Evolutionary conservation across 192 early-diverging fungal species (phyloP).

Genomic region (Obelidium mucronatum): DNA sequence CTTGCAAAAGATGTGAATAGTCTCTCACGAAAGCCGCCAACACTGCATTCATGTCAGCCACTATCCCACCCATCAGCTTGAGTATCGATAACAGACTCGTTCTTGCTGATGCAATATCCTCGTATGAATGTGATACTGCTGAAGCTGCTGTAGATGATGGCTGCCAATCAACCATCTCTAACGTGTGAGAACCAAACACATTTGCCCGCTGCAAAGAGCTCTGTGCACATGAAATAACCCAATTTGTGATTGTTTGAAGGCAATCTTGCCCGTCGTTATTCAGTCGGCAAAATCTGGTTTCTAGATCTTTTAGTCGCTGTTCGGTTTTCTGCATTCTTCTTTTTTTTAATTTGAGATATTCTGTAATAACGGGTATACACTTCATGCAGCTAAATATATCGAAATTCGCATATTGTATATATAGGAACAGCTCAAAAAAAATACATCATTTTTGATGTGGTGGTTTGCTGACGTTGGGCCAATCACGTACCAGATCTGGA

Average conservation of each 20-base stretch:
- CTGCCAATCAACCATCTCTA: background rate
- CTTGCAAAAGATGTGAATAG: background rate
- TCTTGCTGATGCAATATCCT: background rate
- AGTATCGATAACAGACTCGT: background rate
- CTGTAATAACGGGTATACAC: no score
- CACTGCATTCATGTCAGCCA: conserved; percentile 1
- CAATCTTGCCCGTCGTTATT: background rate
- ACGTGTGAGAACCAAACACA: background rate
- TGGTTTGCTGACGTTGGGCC: no score
- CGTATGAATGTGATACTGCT: no score
- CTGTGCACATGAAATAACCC: background rate
- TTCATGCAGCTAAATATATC: no score
- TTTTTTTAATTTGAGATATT: no score
- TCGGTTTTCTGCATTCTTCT: conserved; percentile 1
- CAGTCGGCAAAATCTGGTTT: conserved; percentile 1
- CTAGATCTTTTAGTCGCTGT: background rate
- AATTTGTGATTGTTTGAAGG: conserved; percentile 18
- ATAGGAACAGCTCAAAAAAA: no score
- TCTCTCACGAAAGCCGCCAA: background rate
- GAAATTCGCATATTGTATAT: no score
- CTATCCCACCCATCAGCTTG: background rate
- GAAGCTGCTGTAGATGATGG: no score
- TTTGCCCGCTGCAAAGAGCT: background rate
- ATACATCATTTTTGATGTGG: no score
- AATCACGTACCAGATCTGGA: no score